phyloP scores from a whole-genome alignment of 306 rosid species.

The Mucuna pruriens region DNA sequence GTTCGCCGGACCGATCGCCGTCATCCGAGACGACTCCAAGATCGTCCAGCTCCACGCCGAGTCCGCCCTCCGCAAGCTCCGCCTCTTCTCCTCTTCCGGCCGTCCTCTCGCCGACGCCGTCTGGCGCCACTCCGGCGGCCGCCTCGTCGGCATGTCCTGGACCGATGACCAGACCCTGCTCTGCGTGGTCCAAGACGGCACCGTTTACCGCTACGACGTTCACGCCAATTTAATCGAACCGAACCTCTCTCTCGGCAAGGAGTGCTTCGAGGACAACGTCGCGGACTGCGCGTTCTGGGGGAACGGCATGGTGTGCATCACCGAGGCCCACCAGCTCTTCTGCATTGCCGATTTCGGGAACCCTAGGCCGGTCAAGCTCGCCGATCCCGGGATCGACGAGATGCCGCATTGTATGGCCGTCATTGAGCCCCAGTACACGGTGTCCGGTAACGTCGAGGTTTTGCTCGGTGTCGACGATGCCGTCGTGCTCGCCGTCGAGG shows the following conservation, averaged over 20 bases:
- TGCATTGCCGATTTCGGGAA: conserved; percentile 76
- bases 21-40: conserved; percentile 96
- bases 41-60: conserved; percentile 97
- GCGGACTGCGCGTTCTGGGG: conserved; percentile 93
- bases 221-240: conserved; percentile 76
- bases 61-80: conserved; percentile 94
- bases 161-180: conserved; percentile 77
- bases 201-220: conserved; percentile 75
- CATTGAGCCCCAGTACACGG: conserved; percentile 90
- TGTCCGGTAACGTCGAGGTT: conserved; percentile 95
- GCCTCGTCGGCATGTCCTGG: conserved; percentile 86
- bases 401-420: conserved; percentile 90
- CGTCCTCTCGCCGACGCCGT: conserved; percentile 69
- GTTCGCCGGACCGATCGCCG: conserved; percentile 90
- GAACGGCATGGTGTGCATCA: conserved; percentile 80
- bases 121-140: conserved; percentile 90
- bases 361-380: conserved; percentile 64
- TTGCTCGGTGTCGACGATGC: conserved; percentile 74
- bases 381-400: conserved; percentile 78
- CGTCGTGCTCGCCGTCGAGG: conserved; percentile 79
- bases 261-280: conserved; percentile 84
- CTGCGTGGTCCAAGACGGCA: conserved; percentile 93
- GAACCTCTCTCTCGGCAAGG: conserved; percentile 77
- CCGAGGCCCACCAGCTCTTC: conserved; percentile 68
- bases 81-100: conserved; percentile 84